phyloP scores from a whole-genome alignment of 1,284 basidiomycete genomes.

The Flammula alnicola region DNA sequence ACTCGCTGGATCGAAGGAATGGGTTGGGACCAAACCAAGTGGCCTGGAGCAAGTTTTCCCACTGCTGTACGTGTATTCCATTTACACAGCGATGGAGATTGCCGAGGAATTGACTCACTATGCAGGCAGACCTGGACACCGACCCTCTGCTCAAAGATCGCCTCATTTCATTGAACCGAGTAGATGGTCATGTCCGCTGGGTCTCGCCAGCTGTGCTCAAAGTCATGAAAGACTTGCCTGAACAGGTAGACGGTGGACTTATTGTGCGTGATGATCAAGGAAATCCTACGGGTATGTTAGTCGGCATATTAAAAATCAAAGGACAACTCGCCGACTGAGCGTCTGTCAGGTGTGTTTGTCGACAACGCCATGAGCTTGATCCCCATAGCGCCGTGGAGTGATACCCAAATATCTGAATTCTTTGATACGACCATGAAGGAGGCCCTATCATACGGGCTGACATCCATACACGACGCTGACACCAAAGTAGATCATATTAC shows the following conservation, averaged over 20 bases:
- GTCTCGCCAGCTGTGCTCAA: slow-evolving; percentile 74
- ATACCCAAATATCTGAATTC: slow-evolving; percentile 59
- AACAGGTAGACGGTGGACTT: slow-evolving; percentile 72
- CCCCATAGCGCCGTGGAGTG: slow-evolving; percentile 66
- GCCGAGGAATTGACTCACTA: not conserved
- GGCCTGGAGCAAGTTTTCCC: slow-evolving; percentile 73
- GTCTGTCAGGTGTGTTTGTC: slow-evolving; percentile 65
- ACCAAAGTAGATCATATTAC: slow-evolving; percentile 56
- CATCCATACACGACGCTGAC: slow-evolving; percentile 83
- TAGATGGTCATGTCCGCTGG: slow-evolving; percentile 89
- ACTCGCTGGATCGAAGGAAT: slow-evolving; percentile 82
- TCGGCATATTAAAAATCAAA: not conserved
- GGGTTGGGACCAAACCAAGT: slow-evolving; percentile 93
- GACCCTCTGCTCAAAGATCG: slow-evolving; percentile 68
- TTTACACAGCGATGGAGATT: not conserved
- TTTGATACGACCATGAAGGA: slow-evolving; percentile 69
- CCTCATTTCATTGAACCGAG: slow-evolving; percentile 71
- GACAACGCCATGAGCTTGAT: slow-evolving; percentile 78
- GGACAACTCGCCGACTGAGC: not conserved
- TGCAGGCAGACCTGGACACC: slow-evolving; percentile 62
- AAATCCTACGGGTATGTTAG: slow-evolving; percentile 67
- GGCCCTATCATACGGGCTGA: slow-evolving; percentile 77
- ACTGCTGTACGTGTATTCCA: slow-evolving; percentile 63
- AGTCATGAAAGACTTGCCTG: slow-evolving; percentile 58
- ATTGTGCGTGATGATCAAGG: slow-evolving; percentile 71